Conservation (phyloP, 2,329 filamentous ascomycete genomes). For the Grosmannia clavigera region DNA sequence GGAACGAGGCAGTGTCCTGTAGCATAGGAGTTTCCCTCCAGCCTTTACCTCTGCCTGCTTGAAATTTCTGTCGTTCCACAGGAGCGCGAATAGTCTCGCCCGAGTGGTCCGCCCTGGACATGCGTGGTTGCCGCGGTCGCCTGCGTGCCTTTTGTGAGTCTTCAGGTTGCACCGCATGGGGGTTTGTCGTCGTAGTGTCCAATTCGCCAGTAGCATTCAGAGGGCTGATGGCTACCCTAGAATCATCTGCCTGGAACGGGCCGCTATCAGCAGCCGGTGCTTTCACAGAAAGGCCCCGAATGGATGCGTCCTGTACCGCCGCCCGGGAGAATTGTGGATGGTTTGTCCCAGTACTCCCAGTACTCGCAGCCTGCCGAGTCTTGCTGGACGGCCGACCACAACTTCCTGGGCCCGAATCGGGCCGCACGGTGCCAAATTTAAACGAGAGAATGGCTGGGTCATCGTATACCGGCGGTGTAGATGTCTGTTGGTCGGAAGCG, state of each 20-base stretch:
- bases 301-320: neutral
- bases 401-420: neutral
- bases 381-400: neutral
- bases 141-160: constrained; percentile 5
- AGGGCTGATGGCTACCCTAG: neutral
- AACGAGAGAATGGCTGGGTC: constrained; percentile 13
- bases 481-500: neutral
- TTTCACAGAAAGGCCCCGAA: neutral
- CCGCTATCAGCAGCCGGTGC: neutral
- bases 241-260: neutral
- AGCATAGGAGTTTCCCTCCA: constrained; percentile 50
- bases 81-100: constrained; percentile 17
- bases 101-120: constrained; percentile 9
- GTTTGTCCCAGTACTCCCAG: neutral
- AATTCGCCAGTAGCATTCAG: neutral
- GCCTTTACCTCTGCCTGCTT: constrained; percentile 32
- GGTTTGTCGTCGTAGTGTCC: neutral
- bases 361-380: neutral
- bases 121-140: constrained; percentile 20
- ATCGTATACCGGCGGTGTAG: constrained; percentile 5
- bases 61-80: constrained; percentile 9
- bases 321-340: neutral
- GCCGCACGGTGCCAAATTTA: constrained; percentile 2
- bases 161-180: neutral
- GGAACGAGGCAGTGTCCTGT: constrained; percentile 48